phyloP scores from a whole-genome alignment of 805 yeast species.

The Wickerhamiella bombiphila region DNA sequence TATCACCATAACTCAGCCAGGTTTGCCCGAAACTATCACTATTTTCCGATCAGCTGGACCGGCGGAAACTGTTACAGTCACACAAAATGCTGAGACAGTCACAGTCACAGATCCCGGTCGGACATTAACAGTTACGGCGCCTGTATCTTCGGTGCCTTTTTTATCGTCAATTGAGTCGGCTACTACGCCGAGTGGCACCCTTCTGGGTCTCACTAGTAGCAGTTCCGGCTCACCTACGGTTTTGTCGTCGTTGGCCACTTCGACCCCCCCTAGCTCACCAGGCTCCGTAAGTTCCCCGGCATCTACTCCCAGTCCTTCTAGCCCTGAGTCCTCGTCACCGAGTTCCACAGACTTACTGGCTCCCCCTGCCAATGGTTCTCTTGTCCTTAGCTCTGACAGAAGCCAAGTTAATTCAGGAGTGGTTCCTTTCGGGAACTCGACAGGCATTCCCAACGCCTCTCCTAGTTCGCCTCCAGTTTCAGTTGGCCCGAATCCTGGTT shows the following conservation, averaged over 20 bases:
- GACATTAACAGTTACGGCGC: constrained; percentile 9
- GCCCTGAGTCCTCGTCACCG: background rate
- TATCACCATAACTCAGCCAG: constrained; percentile 17
- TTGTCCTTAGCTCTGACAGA: no score
- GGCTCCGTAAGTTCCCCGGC: background rate
- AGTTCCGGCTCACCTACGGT: constrained; percentile 19
- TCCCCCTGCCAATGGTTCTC: no score
- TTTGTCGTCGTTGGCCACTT: background rate
- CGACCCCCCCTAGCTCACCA: background rate
- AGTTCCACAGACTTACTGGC: background rate
- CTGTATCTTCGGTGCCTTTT: constrained; percentile 22
- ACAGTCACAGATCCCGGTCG: constrained; percentile 10
- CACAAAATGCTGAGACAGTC: constrained; percentile 11
- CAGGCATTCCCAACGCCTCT: no score
- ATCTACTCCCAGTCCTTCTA: background rate
- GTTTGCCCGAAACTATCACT: no score
- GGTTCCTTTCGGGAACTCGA: no score
- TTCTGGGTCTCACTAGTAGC: constrained; percentile 25
- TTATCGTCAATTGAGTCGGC: constrained; percentile 26
- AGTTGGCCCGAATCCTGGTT: no score
- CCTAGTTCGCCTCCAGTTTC: no score
- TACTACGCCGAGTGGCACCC: constrained; percentile 25
- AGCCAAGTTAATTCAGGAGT: no score
- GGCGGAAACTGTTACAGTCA: no score
- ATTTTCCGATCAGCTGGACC: no score